Base-by-base conservation (phyloP, 768 basidiomycete species). In the Rubroboletus satanas region DNA sequence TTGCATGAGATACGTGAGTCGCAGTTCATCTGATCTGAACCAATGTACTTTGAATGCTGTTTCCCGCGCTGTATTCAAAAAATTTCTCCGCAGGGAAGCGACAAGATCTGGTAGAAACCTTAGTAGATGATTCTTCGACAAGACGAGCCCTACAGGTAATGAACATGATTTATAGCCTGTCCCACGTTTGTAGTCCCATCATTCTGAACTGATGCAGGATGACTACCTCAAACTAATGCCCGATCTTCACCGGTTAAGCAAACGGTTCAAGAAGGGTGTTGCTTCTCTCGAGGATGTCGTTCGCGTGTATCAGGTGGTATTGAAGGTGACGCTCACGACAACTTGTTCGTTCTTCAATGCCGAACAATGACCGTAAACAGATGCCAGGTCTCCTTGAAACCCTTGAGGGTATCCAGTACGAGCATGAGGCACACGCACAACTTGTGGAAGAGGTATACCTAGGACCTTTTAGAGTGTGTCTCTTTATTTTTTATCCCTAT, bases 281-380 rank as follows among this genome's bases (percentile, higher is more conserved):
- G 94, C 94, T 0, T 84, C 84, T 0, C 80, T 99, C 6, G 94
- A 98, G 63, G 95, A 99, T 63, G 93, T 98, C 7, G 93, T 98
- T 10, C 84, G 96, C 2, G 88, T 96, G 0, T 98, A 98, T 67
- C 96, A 99, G 68, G 93, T 95, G 1, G 84, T 94, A 1, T 70
- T 89, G 26, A 90, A 90, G 76, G 93, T 93, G 52, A 45, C 8
- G 21, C 18, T 28, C 33, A 29, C 4, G 2, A 29, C 17, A 18
- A 23, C 7, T 14, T 39, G 14, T 42, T 54, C 23, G 15, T 41
- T 29, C 50, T 38, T 46, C 43, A 6, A 17, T 29, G 14, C 36
- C 18, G 1, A 59, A 29, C n/a, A 36, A 43, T 51, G 33, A 42
- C 36, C 26, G 5, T n/a, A 11, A 33, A 52, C 47, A 95, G 88